phyloP scores from a whole-genome alignment of 2,329 filamentous ascomycete species.

The Pyrenochaeta sp. region DNA sequence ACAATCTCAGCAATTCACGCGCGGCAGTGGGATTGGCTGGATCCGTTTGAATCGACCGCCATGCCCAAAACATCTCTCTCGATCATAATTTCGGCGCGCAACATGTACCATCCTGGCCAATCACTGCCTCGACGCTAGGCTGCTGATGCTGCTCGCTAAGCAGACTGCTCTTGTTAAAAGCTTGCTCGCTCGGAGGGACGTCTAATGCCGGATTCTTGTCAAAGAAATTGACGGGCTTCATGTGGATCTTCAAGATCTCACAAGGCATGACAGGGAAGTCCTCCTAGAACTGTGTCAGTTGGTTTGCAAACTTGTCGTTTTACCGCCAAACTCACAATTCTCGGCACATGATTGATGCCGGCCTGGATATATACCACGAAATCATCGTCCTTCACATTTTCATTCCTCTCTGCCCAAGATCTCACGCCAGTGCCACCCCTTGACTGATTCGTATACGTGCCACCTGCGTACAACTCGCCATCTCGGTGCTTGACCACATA shows the following conservation, averaged over 20 bases:
- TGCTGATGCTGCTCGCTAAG: constrained; percentile 50
- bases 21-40: too few relatives aligned
- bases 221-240: constrained; percentile 69
- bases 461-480: constrained; percentile 67
- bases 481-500: constrained; percentile 67
- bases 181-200: constrained; percentile 63
- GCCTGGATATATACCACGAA: constrained; percentile 67
- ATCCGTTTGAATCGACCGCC: too few relatives aligned
- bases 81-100: constrained; percentile 43
- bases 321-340: constrained; percentile 53
- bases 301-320: not conserved
- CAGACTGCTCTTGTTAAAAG: constrained; percentile 54
- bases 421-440: constrained; percentile 59
- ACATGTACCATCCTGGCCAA: constrained; percentile 49
- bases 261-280: constrained; percentile 50
- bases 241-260: constrained; percentile 64
- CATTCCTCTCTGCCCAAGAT: constrained; percentile 60
- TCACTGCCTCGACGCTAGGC: constrained; percentile 43
- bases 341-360: constrained; percentile 65
- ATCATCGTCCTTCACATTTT: constrained; percentile 64
- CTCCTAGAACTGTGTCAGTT: constrained; percentile 10
- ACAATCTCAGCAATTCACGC: too few relatives aligned
- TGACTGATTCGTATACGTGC: constrained; percentile 69
- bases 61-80: constrained; percentile 2
- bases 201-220: constrained; percentile 66